Percentiles rank a stretch among this genome's conserved stretches.
Evolutionary conservation across 169 alveolate genomes (phyloP).

Genomic region (Eimeria brunetti): DNA sequence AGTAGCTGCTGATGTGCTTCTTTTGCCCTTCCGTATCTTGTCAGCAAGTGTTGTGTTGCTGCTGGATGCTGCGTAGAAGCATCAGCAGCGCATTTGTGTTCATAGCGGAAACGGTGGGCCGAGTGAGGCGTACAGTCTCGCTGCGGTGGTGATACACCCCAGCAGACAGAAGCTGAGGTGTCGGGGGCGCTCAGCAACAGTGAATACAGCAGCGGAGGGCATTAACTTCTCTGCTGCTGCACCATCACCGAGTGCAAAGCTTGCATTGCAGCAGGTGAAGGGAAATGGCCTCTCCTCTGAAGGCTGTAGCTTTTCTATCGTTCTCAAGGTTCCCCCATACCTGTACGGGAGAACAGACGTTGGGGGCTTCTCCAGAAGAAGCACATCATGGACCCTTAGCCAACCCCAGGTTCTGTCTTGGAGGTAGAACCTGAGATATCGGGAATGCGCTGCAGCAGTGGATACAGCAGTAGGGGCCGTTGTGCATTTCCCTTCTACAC

Average conservation of each 20-base stretch:
- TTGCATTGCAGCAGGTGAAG: not conserved
- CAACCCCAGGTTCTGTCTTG: not conserved
- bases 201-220: slow-evolving; percentile 9
- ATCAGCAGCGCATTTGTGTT: not conserved
- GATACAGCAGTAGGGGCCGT: not conserved
- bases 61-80: slow-evolving; percentile 25
- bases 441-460: slow-evolving; percentile 47
- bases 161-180: slow-evolving; percentile 32
- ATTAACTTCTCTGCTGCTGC: slow-evolving; percentile 10
- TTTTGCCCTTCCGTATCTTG: slow-evolving; percentile 7
- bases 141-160: slow-evolving; percentile 29
- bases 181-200: slow-evolving; percentile 11
- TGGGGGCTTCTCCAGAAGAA: not conserved
- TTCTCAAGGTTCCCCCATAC: not conserved
- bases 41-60: slow-evolving; percentile 45
- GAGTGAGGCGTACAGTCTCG: slow-evolving; percentile 2
- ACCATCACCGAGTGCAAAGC: not conserved
- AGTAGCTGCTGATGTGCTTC: not conserved
- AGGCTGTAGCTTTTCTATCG: slow-evolving; percentile 13
- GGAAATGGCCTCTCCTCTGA: not conserved
- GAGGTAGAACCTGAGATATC: not conserved
- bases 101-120: slow-evolving; percentile 18
- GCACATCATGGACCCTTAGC: not conserved
- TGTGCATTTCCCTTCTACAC: not conserved
- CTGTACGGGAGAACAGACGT: not conserved